Base-by-base conservation (phyloP, 768 basidiomycete species). In the Podaxis sp. region DNA sequence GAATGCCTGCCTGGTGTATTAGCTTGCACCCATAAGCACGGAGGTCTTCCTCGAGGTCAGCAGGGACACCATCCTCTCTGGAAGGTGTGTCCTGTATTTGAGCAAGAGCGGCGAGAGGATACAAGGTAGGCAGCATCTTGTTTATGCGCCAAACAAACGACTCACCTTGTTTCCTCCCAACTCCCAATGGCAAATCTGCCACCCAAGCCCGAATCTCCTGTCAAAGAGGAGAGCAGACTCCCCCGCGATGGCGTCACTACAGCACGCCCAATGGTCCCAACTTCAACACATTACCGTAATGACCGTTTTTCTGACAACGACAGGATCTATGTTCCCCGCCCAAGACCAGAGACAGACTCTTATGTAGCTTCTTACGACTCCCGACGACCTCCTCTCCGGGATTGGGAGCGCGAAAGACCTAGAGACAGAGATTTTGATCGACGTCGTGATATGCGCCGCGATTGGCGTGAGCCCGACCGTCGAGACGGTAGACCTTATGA, bases 1-100 rank as follows among this genome's bases (percentile, higher is more conserved):
- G 81, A 49, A 94, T 83, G 37, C 97, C 97, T 3, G 96, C 94
- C 76, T 97, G 89, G 70, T 98, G 93, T 22, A 99, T 94, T 63
- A 98, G 80, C 77, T 95, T 93, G 74, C 94, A 96, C 2, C 96
- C 97, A 67, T 89, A 93, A 0, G 90, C 89, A 51, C 96, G 80
- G 38, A 99, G 81, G 67, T 97, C 95, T 61, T 91, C 87, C 72
- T 99, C 96, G 13, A 97, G 75, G 24, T 90, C 87, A 22, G 71
- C 73, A 0, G 95, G 89, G 8, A 98, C 81, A 0, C 91, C 93
- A 77, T 98, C 95, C 64, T 86, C 82, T 27, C 77, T 72, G 0
- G 96, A 98, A 0, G 95, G 95, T 0, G 92, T 90, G 40, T 81
- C 83, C 66, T 88, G 80, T 54, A 95, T 85, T 69, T 97, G 95